phyloP scores from a whole-genome alignment of 2,329 filamentous ascomycete species.

The Xylaria sp. region DNA sequence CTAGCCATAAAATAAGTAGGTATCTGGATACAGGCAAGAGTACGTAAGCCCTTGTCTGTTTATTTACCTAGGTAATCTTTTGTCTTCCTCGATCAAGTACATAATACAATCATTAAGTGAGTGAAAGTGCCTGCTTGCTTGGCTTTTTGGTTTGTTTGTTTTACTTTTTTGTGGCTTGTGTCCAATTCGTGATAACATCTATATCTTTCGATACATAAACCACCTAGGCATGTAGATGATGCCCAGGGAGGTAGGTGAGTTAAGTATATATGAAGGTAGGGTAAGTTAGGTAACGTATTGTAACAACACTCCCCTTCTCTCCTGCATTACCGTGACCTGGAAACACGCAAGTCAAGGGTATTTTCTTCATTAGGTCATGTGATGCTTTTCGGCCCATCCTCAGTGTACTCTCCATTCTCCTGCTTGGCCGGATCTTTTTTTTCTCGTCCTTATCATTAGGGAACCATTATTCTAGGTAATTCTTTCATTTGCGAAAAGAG shows the following conservation, averaged over 20 bases:
- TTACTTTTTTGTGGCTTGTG: neutral
- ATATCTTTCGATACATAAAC: neutral
- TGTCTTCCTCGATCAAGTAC: neutral
- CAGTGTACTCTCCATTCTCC: neutral
- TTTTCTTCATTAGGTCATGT: neutral
- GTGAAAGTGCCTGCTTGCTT: too few species aligned
- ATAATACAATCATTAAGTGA: too few species aligned
- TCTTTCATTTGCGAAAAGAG: neutral
- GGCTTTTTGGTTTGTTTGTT: neutral
- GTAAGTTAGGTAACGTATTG: neutral
- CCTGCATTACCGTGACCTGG: slow-evolving; percentile 1
- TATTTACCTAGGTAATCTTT: neutral
- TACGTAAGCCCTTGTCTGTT: neutral
- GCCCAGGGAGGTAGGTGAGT: neutral
- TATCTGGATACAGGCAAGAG: neutral
- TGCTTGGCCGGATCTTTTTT: neutral
- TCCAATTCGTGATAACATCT: slow-evolving; percentile 3
- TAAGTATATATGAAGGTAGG: neutral
- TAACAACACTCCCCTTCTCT: neutral
- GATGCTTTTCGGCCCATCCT: neutral
- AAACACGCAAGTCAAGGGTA: slow-evolving; percentile 1
- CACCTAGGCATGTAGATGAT: neutral
- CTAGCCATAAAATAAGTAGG: neutral
- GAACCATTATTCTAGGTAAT: neutral
- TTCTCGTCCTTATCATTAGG: neutral